Evolutionary conservation across 148 eudicot genomes (phyloP).

Genomic region (Camellia sinensis): DNA sequence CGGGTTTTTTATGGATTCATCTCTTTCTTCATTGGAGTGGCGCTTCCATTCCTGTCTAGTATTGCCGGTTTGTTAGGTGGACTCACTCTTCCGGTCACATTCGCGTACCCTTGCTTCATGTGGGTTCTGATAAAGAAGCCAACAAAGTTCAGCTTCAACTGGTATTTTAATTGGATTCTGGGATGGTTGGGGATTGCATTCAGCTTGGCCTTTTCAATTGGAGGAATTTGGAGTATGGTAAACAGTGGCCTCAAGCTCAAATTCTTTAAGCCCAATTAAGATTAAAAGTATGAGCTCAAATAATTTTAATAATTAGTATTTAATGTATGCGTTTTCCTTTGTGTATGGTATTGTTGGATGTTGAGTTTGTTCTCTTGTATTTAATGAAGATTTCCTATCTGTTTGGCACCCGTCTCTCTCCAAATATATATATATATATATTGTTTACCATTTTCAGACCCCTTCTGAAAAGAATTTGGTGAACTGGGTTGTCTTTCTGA

Average conservation of each 20-base stretch:
- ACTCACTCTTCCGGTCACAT: conserved; percentile 86
- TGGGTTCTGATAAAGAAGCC: conserved; percentile 92
- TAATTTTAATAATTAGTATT: no score
- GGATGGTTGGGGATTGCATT: conserved; percentile 93
- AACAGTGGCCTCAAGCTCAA: conserved; percentile 81
- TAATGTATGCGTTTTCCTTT: no score
- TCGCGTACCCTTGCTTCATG: conserved; percentile 98
- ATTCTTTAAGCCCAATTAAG: conserved; percentile 73
- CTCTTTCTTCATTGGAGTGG: conserved; percentile 74
- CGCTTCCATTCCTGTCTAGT: conserved; percentile 89
- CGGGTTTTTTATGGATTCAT: conserved; percentile 80
- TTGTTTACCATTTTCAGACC: no score
- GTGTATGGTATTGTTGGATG: no score
- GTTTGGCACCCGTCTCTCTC: no score
- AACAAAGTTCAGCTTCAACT: conserved; percentile 63
- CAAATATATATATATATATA: no score
- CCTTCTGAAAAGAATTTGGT: no score
- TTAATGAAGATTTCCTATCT: no score
- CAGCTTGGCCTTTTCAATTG: conserved; percentile 76
- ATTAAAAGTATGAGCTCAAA: not conserved
- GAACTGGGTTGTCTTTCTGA: no score
- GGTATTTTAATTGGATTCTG: conserved; percentile 83
- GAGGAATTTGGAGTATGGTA: conserved; percentile 95
- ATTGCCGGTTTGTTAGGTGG: conserved; percentile 90
- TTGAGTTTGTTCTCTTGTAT: no score